Evolutionary conservation across 2,329 filamentous ascomycete species (phyloP), one percentile per base, ranked within the genome.

Genomic region (Rhytidhysteron rufulum): DNA sequence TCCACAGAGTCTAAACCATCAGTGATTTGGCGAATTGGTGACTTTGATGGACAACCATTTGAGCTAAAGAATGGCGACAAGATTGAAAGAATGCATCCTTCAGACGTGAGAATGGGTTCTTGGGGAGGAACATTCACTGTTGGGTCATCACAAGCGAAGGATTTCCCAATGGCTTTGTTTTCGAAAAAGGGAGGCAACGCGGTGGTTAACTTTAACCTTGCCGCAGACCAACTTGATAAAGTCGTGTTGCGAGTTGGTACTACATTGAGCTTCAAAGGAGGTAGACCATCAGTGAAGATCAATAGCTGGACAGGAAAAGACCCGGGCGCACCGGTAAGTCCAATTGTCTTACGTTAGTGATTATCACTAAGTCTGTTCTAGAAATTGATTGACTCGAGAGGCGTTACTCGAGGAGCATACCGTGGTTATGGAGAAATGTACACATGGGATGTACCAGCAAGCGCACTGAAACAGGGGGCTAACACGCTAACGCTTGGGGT

Each of bases 11-110:
- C 37, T 1, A 43, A 43, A 10, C 27, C 43, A 2, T 18, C 43
- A 15, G 44, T 47, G 4, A 47, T 55, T 8, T 55, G 50, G 52
- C 42, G 52, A 5, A 49, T 55, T 17, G 52, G 52, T 4, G 43
- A 53, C 1, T 55, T 55, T 38, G 52, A 53, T 31, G 52, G 52
- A 3, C 47, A 48, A 20, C 52, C 52, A 2, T 46, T 48, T 24
- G 52, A 55, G n/a, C 38, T 55, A 9, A 53, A 52, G 37, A 55
- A 55, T 29, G 52, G 52, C 8, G 52, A 55, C 33, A 55, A 53
- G 34, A 55, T 55, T 17, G 46, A 44, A 24, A 37, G 52, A 6
- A 53, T 55, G 52, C 52, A 55, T 42, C 52, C 52, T 13, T 50
- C 44, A 10, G 52, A 55, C 20, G 36, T 35, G 4, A 47, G 50